Evolutionary conservation across 1,139 yeast genomes (phyloP).

Genomic region (Candida buenavistaensis): DNA sequence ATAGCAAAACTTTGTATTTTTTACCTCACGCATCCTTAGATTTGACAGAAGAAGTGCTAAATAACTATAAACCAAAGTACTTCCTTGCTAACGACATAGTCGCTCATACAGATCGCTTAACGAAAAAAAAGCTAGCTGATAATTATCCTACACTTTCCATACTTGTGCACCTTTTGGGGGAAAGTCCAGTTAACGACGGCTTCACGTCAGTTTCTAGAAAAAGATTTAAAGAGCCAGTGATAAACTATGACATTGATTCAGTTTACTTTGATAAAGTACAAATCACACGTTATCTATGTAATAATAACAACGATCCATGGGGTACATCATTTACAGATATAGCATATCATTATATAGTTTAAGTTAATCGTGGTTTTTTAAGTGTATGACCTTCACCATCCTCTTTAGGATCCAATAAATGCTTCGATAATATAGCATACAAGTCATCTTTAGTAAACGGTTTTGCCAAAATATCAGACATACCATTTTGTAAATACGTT

Average conservation of each 20-base stretch:
- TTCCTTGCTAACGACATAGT: constrained; percentile 51
- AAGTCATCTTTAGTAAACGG: constrained; percentile 89
- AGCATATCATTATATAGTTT: constrained; percentile 34
- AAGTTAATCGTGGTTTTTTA: constrained; percentile 14
- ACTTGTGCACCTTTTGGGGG: constrained; percentile 29
- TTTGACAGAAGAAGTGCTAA: constrained; percentile 50
- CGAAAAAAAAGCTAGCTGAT: constrained; percentile 38
- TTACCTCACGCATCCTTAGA: constrained; percentile 76
- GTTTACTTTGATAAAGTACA: constrained; percentile 31
- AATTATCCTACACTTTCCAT: constrained; percentile 44
- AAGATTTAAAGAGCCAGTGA: constrained; percentile 29
- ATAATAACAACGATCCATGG: constrained; percentile 40
- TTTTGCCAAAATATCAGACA: constrained; percentile 88
- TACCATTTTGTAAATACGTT: constrained; percentile 81
- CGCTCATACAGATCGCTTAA: constrained; percentile 53
- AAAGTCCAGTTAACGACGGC: constrained; percentile 21
- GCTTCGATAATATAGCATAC: constrained; percentile 71
- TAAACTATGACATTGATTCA: constrained; percentile 35
- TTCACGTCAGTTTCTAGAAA: constrained; percentile 32
- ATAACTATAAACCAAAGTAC: constrained; percentile 27
- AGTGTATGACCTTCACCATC: constrained; percentile 2
- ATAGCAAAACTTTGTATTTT: constrained; percentile 41
- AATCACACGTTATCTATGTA: constrained; percentile 18
- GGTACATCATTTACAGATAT: constrained; percentile 55
- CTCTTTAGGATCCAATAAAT: constrained; percentile 35